Percentiles rank a stretch among this genome's conserved stretches.
Evolutionary conservation across 106 monocot species (phyloP).

Genomic region (Phalaenopsis equestris): DNA sequence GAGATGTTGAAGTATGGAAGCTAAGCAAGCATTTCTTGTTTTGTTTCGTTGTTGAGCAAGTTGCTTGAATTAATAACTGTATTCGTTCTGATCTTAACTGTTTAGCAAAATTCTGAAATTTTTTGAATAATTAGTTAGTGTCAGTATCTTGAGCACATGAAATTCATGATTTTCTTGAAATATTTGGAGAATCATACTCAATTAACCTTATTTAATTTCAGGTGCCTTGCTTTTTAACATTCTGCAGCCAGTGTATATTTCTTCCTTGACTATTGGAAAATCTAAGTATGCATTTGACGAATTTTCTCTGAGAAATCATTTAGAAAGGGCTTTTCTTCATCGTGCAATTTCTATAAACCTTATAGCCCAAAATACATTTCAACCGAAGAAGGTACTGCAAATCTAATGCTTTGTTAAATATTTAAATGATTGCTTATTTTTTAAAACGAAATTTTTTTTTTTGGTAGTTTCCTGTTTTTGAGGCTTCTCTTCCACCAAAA

Average conservation of each 20-base stretch:
- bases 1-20: too few relatives aligned
- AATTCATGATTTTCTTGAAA: not conserved
- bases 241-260: slow-evolving; percentile 67
- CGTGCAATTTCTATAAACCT: slow-evolving; percentile 28
- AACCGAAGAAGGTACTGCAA: slow-evolving; percentile 40
- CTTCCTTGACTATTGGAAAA: slow-evolving; percentile 62
- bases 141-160: not conserved
- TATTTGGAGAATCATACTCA: not conserved
- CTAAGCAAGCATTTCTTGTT: too few relatives aligned
- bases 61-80: too few relatives aligned
- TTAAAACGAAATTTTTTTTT: not conserved
- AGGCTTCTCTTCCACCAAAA: slow-evolving; percentile 44
- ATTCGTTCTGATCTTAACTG: too few relatives aligned
- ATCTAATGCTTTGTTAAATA: slow-evolving; percentile 1
- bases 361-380: slow-evolving; percentile 29
- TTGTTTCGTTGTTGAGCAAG: too few relatives aligned
- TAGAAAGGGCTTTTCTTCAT: slow-evolving; percentile 37
- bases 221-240: slow-evolving; percentile 78
- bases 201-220: slow-evolving; percentile 8
- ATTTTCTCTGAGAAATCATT: slow-evolving; percentile 20
- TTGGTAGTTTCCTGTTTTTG: slow-evolving; percentile 39
- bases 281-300: slow-evolving; percentile 20
- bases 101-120: too few relatives aligned
- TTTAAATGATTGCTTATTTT: not conserved
- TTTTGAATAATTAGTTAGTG: too few relatives aligned